Evolutionary conservation across 306 rosid species (phyloP), one percentile per base, ranked within the genome.

Genomic region (cucumber (Cucumis sativus)): DNA sequence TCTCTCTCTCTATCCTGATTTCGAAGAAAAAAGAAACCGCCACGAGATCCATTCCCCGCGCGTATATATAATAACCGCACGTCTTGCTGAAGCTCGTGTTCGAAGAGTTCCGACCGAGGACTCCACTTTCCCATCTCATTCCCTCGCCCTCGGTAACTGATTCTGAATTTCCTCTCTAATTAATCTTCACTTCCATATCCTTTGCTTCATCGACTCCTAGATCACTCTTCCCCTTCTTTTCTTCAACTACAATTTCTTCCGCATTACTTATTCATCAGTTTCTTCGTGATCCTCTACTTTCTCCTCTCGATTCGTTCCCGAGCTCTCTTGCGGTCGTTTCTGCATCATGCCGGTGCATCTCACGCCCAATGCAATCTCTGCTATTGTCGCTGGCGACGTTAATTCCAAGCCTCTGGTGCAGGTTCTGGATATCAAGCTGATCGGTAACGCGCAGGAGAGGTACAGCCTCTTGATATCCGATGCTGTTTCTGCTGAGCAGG

Each of bases 351-450:
- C 97, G 81, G 88, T 90, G 86, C 88, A 91, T 74, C 96, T 95
- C 14, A 88, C 99, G 40, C 85, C 96, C 39, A 88, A 92, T 84
- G 96, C 98, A 55, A 89, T 95, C 76, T 43, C 91, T 55, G 78
- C 88, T 56, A 87, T 96, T 30, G 33, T 83, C 20, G 80, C 75
- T 55, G 99, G 99, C 69, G 98, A 92, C 78, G 78, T 87, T 56
- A 83, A 96, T 86, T 75, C 89, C 62, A 96, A 88, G 88, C 99
- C 97, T 4, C 81, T 96, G 60, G 85, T 96, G 30, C 99, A 96
- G 91, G 87, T 96, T 65, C 47, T 86, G 40, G 98, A 92, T 33
- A 80, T 91, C 66, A 70, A 86, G 80, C 78, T 83, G 78, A 56
- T 90, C 77, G 81, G 87, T 4, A 80, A 69, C n/a, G 57, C 80